Evolutionary conservation across 805 yeast species (phyloP).

Genomic region (Candida silvicultrix): DNA sequence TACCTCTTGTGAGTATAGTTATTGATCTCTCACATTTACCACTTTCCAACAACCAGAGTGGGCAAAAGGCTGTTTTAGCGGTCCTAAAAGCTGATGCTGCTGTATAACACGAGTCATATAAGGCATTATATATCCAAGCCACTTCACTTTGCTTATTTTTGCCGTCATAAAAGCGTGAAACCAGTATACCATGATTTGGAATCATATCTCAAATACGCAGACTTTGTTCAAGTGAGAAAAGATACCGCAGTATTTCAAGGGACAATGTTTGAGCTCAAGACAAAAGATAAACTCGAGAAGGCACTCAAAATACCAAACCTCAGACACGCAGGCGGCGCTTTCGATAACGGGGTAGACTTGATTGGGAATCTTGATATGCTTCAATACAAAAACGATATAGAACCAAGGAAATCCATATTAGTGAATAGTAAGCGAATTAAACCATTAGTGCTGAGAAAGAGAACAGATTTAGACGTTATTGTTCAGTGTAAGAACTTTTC

Average conservation of each 20-base stretch:
- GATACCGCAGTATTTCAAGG: slow-evolving; percentile 42
- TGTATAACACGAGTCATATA: too few relatives aligned
- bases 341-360: slow-evolving; percentile 3
- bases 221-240: slow-evolving; percentile 15
- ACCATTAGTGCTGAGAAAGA: slow-evolving; percentile 24
- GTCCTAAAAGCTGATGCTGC: too few relatives aligned
- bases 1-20: not conserved
- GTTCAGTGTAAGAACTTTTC: slow-evolving; percentile 30
- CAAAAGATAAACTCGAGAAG: slow-evolving; percentile 32
- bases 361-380: slow-evolving; percentile 4
- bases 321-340: slow-evolving; percentile 1
- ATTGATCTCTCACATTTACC: not conserved
- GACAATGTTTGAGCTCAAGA: slow-evolving; percentile 45
- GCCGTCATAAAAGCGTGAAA: not conserved
- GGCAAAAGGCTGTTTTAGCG: too few relatives aligned
- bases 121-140: not conserved
- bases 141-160: not conserved
- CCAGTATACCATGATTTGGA: slow-evolving; percentile 13
- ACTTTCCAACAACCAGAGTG: not conserved
- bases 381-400: not conserved
- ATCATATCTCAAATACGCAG: slow-evolving; percentile 26
- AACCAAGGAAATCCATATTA: not conserved
- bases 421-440: not conserved
- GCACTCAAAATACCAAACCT: slow-evolving; percentile 1
- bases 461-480: not conserved